Conservation (phyloP, 257 asterid genomes). For the Solanum arcanum region DNA sequence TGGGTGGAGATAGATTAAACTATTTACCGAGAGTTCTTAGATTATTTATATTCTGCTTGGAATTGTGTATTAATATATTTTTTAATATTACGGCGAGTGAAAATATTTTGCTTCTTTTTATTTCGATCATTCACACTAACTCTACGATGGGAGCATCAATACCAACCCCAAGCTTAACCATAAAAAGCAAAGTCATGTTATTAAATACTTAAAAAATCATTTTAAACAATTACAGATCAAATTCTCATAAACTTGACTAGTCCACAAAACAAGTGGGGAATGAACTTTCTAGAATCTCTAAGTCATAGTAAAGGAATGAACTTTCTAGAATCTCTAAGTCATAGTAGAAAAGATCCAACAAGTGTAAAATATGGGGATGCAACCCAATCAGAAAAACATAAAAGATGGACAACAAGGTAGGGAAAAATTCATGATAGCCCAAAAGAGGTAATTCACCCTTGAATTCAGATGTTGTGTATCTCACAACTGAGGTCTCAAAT, state of each 20-base stretch:
- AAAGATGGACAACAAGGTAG: not conserved
- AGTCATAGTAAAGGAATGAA: not conserved
- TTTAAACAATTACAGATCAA: not conserved
- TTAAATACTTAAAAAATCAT: no score
- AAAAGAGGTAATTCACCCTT: not conserved
- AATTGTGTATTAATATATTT: not conserved
- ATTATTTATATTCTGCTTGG: not conserved
- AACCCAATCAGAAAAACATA: not conserved
- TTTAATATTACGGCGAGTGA: not conserved
- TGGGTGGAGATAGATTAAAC: not conserved
- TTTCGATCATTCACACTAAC: not conserved
- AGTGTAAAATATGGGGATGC: not conserved
- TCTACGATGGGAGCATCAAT: not conserved
- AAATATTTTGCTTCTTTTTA: not conserved
- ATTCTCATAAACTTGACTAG: not conserved
- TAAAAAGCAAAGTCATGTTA: not conserved
- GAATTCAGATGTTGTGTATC: not conserved
- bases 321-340: not conserved
- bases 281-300: not conserved
- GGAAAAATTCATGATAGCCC: not conserved
- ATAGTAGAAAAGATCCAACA: no score
- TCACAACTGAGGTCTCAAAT: not conserved
- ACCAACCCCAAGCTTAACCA: not conserved
- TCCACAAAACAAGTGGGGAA: not conserved
- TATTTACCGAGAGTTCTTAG: not conserved